Evolutionary conservation across 768 basidiomycete genomes (phyloP).

Genomic region (Sporobolomyces pararoseus): DNA sequence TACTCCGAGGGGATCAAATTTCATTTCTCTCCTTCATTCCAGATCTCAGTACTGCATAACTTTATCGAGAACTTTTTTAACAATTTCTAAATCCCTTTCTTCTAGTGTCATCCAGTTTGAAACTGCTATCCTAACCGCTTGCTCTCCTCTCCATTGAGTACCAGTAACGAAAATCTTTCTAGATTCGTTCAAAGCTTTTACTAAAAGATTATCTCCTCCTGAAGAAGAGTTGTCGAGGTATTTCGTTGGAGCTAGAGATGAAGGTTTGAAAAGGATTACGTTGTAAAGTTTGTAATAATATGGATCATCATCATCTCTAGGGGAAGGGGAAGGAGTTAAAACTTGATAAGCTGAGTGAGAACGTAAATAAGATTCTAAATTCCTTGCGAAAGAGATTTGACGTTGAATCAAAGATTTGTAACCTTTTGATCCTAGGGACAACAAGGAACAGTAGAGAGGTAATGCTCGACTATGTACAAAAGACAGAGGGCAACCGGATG

Average conservation of each 20-base stretch:
- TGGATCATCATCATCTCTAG: not conserved
- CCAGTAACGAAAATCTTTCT: constrained; percentile 50
- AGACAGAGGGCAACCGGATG: too few relatives aligned
- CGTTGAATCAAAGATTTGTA: constrained; percentile 50
- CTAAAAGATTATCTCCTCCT: too few relatives aligned
- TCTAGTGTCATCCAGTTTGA: constrained; percentile 49
- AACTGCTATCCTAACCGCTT: constrained; percentile 52
- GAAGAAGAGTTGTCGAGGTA: constrained; percentile 11
- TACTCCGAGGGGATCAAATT: too few relatives aligned
- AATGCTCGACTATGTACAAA: constrained; percentile 50
- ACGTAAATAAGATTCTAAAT: constrained; percentile 48
- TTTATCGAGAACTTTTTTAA: constrained; percentile 44
- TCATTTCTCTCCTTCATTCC: not conserved
- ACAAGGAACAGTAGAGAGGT: constrained; percentile 51
- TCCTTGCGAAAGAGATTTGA: constrained; percentile 51
- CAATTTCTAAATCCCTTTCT: constrained; percentile 44
- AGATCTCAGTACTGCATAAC: constrained; percentile 27
- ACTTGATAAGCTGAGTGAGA: constrained; percentile 43
- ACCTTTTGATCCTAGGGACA: constrained; percentile 51
- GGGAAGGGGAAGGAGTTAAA: constrained; percentile 41
- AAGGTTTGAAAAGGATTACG: constrained; percentile 41
- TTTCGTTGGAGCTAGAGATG: not conserved
- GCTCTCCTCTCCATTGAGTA: constrained; percentile 50
- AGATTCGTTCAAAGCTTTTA: constrained; percentile 48
- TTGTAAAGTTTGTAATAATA: constrained; percentile 39